phyloP scores from a whole-genome alignment of 192 early-diverging fungal genomes.

The Diversispora epigaea region DNA sequence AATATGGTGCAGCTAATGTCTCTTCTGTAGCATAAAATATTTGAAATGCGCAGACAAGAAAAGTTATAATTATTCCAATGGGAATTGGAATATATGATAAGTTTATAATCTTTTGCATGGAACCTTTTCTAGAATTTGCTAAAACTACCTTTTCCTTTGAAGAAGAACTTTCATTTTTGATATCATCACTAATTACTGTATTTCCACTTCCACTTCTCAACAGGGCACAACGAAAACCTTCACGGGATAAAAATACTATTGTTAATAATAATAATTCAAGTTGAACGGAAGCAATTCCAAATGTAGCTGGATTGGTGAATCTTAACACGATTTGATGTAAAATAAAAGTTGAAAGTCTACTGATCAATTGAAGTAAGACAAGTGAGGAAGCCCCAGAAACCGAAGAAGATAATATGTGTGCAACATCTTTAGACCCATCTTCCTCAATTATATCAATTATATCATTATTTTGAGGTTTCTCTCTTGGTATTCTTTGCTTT shows the following conservation, averaged over 20 bases:
- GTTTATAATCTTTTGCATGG: conserved; percentile 64
- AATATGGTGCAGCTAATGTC: conserved; percentile 42
- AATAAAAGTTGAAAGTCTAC: conserved; percentile 75
- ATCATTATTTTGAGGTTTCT: too few species aligned
- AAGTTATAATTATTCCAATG: conserved; percentile 60
- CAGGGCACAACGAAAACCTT: conserved; percentile 72
- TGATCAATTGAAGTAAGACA: conserved; percentile 72
- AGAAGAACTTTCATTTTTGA: conserved; percentile 29
- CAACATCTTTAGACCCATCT: conserved; percentile 25
- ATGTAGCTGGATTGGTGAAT: conserved; percentile 65
- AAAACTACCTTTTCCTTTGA: conserved; percentile 23
- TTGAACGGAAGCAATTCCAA: conserved; percentile 81
- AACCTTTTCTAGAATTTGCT: conserved; percentile 18
- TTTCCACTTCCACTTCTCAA: conserved; percentile 52
- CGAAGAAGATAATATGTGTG: conserved; percentile 52
- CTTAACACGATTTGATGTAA: conserved; percentile 78
- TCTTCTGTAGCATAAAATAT: conserved; percentile 42
- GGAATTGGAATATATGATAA: conserved; percentile 69
- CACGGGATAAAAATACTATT: conserved; percentile 87
- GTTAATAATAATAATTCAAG: conserved; percentile 88
- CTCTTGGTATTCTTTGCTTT: too few species aligned
- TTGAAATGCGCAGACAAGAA: conserved; percentile 54
- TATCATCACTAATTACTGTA: conserved; percentile 9
- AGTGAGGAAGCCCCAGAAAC: conserved; percentile 75
- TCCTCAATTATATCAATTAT: too few species aligned